Base-by-base conservation (phyloP, 805 yeast genomes). In the Schwanniomyces sp. region DNA sequence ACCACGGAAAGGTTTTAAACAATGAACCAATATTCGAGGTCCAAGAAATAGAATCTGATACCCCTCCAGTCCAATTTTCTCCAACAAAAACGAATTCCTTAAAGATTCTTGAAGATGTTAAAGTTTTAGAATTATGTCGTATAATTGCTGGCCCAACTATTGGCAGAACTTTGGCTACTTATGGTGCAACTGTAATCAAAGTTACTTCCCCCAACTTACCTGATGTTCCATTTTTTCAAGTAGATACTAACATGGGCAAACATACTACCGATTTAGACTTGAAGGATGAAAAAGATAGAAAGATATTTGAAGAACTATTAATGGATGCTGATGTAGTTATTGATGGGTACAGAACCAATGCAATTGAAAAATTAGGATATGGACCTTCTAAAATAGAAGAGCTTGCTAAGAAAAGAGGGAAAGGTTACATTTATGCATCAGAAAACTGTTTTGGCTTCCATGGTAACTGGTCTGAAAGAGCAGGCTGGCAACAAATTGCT, bases 401-500 rank as follows among this genome's bases (percentile, higher is more conserved):
- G 30, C 42, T 62, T 11, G 70, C 61, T 7, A 54, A 55, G 36
- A 45, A 51, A 26, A 52, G 71, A 38, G 62, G 62, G 11, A 64
- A 61, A 44, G 71, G 71, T 5, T 60, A 61, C 39, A 61, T 66
- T 12, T 62, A 62, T 46, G 69, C 62, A 7, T 53, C 66, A 14
- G 71, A 66, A 47, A 63, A 66, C 52, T 62, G 67, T 49, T 62
- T 56, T 43, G 71, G 71, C 5, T 65, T 59, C 42, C 49, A 51
- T 30, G 71, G 70, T 16, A 63, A 58, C 26, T 66, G 66, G 61
- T 14, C 57, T 8, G 55, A 52, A n/a, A 48, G 71, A 14, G 52
- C 71, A 9, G 72, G 71, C 8, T 66, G 71, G 72, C 72, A 66
- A 51, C 71, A 66, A 48, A 66, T 66, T 46, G 64, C 69, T 17